phyloP scores from a whole-genome alignment of 805 yeast species.

The Candida ficus region DNA sequence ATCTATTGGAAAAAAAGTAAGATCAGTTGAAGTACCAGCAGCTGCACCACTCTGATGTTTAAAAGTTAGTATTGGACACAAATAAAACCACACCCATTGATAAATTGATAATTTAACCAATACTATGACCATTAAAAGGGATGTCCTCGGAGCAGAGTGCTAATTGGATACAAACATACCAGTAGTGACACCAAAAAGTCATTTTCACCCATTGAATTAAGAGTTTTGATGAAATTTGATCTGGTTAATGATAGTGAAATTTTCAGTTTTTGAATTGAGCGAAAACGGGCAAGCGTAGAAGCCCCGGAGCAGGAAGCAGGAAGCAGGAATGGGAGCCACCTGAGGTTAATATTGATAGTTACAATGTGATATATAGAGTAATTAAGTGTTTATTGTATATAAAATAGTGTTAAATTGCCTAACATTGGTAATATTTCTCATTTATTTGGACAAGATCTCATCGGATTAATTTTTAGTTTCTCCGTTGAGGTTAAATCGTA shows the following conservation, averaged over 20 bases:
- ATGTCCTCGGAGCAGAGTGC: too few relatives aligned
- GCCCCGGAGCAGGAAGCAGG: too few relatives aligned
- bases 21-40: slow-evolving; percentile 94
- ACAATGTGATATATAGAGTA: too few relatives aligned
- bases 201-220: slow-evolving; percentile 8
- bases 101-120: too few relatives aligned
- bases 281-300: too few relatives aligned
- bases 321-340: too few relatives aligned
- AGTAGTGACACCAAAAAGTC: slow-evolving; percentile 21
- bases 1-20: slow-evolving; percentile 93
- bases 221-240: not conserved
- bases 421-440: too few relatives aligned
- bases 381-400: too few relatives aligned
- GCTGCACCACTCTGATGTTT: slow-evolving; percentile 68
- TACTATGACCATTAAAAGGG: too few relatives aligned
- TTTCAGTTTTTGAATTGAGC: not conserved
- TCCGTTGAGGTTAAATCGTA: not conserved
- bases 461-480: not conserved
- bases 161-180: slow-evolving; percentile 9
- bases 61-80: not conserved
- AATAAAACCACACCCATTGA: not conserved
- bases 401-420: too few relatives aligned
- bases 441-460: too few relatives aligned
- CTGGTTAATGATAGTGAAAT: not conserved
- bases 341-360: too few relatives aligned